Base-by-base conservation (phyloP, 306 rosid species). In the Citrullus amarus region DNA sequence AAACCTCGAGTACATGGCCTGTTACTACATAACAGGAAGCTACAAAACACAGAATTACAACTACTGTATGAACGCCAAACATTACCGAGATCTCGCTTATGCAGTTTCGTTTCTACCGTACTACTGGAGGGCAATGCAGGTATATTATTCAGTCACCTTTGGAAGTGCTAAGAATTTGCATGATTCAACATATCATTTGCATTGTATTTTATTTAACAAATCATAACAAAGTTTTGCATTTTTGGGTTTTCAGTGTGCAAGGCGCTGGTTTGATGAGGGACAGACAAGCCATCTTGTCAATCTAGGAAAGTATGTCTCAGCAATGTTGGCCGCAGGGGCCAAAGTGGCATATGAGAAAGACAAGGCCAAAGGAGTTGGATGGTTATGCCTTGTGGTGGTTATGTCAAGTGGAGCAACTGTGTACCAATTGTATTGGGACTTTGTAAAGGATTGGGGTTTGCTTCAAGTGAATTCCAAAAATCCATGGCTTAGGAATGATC, bases 71-170 rank as follows among this genome's bases (percentile, higher is more conserved):
- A 89, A 89, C 46, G 75, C 88, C 30, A 89, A 87, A 74, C 82
- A 92, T 81, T 91, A 88, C 78, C 84, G 88, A 70, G 99, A 96
- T 82, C 91, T 96, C 75, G 92, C 97, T 48, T 91, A 88, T 80
- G 99, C 98, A 1, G 96, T 96, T 25, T 96, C 99, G 17, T 96
- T 96, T 81, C 89, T 96, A 78, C 99, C 99, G 17, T 96, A 96
- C 80, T 96, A 92, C 76, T 96, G 98, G 99, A 91, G 99, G 77
- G 99, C 99, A 54, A 96, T 96, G 99, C 99, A 96, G 97, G 99
- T 91, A 79, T 54, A 78, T 43, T 20, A 39, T 43, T 43, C 78
- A 34, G 12, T 16, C 66, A 20, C 3, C 50, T 58, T 10, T 51
- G 1, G 14, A 34, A 28, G 28, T 71, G 77, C 22, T 3, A 22